Evolutionary conservation across 1,139 yeast species (phyloP).

Genomic region (Zygosaccharomyces pseudobailii): DNA sequence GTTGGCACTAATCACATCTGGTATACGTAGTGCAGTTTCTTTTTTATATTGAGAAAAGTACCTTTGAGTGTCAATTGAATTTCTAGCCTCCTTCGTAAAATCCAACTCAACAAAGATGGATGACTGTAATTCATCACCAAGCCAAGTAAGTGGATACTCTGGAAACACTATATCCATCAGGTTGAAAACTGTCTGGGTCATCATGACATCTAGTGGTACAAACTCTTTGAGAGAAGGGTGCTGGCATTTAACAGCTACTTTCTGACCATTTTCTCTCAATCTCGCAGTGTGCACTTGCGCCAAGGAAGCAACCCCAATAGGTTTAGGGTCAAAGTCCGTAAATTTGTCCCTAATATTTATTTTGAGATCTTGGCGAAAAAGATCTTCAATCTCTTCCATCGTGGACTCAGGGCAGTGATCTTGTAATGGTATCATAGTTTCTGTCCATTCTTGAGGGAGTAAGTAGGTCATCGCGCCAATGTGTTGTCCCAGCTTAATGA

Average conservation of each 20-base stretch:
- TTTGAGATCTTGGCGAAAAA: conserved; percentile 69
- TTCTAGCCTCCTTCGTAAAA: conserved; percentile 79
- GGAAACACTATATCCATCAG: conserved; percentile 80
- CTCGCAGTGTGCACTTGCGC: conserved; percentile 92
- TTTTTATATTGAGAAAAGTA: conserved; percentile 56
- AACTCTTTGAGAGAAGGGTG: conserved; percentile 85
- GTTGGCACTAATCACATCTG: conserved; percentile 62
- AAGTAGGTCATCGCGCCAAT: conserved; percentile 86
- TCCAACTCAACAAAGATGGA: conserved; percentile 87
- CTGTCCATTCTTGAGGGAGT: conserved; percentile 91
- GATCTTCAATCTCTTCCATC: conserved; percentile 55
- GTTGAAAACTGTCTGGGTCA: conserved; percentile 72
- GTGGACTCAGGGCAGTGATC: conserved; percentile 85
- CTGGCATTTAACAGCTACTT: conserved; percentile 91
- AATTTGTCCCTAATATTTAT: conserved; percentile 61
- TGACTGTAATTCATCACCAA: conserved; percentile 82
- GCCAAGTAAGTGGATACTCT: conserved; percentile 88
- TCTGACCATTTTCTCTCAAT: conserved; percentile 54
- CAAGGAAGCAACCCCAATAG: conserved; percentile 91
- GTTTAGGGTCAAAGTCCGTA: conserved; percentile 58
- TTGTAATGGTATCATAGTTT: conserved; percentile 88
- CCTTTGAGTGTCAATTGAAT: conserved; percentile 62
- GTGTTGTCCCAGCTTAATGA: conserved; percentile 93
- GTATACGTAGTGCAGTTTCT: conserved; percentile 75
- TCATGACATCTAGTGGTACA: conserved; percentile 80